A percentile compares a stretch with the other conserved stretches of the same genome.
These are phyloP conservation scores for Candida yuanshanica DNA, from an alignment of 805 yeast genomes.

Conservation along the genomic window DNA sequence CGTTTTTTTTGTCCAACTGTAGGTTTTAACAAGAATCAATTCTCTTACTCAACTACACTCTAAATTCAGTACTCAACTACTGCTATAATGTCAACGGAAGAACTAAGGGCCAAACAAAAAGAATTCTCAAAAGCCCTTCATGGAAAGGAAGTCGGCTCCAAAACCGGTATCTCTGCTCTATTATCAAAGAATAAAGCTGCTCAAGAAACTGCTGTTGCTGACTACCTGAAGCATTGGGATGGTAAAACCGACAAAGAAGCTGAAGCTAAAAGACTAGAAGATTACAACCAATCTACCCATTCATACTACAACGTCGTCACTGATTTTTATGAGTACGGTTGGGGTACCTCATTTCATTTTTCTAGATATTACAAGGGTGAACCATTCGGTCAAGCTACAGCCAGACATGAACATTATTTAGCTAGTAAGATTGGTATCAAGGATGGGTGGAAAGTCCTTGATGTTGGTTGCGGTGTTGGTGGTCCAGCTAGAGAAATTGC, in stretches of 20 bases:
- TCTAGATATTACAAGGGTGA: slow-evolving; percentile 92
- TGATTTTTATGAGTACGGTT: slow-evolving; percentile 97
- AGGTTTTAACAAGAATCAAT: no score
- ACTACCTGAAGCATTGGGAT: slow-evolving; percentile 97
- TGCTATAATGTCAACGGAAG: slow-evolving; percentile 14
- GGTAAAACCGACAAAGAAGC: slow-evolving; percentile 74
- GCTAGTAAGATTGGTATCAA: slow-evolving; percentile 80
- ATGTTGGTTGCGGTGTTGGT: slow-evolving; percentile 99
- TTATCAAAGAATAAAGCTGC: slow-evolving; percentile 73
- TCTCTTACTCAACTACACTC: not conserved
- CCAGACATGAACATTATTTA: slow-evolving; percentile 94
- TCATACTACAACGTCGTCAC: slow-evolving; percentile 96
- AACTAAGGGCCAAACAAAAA: slow-evolving; percentile 34
- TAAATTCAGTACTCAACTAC: not conserved
- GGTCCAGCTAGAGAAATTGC: slow-evolving; percentile 98
- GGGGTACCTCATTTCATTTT: slow-evolving; percentile 99
- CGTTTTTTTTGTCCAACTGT: no score
- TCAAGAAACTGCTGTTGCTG: slow-evolving; percentile 76
- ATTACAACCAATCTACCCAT: slow-evolving; percentile 86
- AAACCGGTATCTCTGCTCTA: slow-evolving; percentile 72
- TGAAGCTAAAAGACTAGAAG: slow-evolving; percentile 67
- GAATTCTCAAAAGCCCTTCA: slow-evolving; percentile 82
- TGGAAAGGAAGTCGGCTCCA: slow-evolving; percentile 61
- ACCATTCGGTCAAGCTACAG: slow-evolving; percentile 88
- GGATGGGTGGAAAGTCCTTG: slow-evolving; percentile 82